phyloP scores from a whole-genome alignment of 257 asterid species.

The Haberlea rhodopensis region DNA sequence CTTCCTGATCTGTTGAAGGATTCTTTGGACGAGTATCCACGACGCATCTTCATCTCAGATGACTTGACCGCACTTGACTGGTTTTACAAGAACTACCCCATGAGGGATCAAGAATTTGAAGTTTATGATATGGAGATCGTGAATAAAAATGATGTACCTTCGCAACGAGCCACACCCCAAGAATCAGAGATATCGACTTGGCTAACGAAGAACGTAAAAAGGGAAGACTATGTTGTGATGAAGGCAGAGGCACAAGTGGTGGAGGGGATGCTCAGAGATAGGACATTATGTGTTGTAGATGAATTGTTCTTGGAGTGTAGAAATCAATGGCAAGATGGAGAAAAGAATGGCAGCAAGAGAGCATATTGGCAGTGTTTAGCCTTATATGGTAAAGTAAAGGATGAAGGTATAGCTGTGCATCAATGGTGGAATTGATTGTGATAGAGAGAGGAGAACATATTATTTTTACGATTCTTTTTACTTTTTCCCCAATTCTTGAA shows the following conservation, averaged over 20 bases:
- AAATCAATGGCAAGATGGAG: constrained; percentile 50
- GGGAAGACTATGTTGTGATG: constrained; percentile 75
- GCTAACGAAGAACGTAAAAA: constrained; percentile 50
- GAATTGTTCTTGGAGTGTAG: constrained; percentile 76
- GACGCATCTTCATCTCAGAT: constrained; percentile 43
- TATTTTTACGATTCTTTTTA: background rate
- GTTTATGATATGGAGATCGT: constrained; percentile 35
- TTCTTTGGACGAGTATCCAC: constrained; percentile 38
- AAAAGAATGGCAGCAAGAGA: constrained; percentile 42
- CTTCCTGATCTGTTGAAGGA: constrained; percentile 43
- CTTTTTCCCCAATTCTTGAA: constrained; percentile 4
- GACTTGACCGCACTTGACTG: constrained; percentile 34
- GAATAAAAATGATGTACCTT: constrained; percentile 16
- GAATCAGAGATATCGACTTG: constrained; percentile 46
- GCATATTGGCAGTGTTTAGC: constrained; percentile 88
- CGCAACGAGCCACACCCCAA: constrained; percentile 3
- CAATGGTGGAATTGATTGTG: constrained; percentile 79
- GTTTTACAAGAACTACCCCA: constrained; percentile 50
- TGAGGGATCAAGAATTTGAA: constrained; percentile 39
- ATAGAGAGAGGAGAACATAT: constrained; percentile 23
- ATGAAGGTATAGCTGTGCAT: constrained; percentile 78
- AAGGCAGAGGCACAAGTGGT: constrained; percentile 80
- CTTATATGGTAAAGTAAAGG: constrained; percentile 73
- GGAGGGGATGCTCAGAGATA: constrained; percentile 59
- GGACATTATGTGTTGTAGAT: constrained; percentile 56